Evolutionary conservation across 1,139 yeast species (phyloP), one percentile per base, ranked within the genome.

Genomic region (Kazachstania sp.): DNA sequence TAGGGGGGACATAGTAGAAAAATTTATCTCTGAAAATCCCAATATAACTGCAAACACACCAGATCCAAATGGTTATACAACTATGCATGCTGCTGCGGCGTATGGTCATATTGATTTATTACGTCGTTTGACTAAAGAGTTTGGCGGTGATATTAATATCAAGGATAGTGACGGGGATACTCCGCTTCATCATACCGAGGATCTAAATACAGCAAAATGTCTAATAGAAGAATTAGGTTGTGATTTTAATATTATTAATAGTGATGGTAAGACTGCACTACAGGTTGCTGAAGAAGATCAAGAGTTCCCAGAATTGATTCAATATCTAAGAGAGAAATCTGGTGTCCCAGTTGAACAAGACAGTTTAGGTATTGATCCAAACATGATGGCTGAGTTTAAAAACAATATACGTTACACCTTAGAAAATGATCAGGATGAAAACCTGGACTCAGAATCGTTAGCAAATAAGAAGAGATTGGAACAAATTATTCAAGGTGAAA

Each of bases 61-160:
- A 55, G 98, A 92, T 64, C 84, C 87, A 1, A 87, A 88, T 59
- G 98, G 98, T 0, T 92, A 92, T 66, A 90, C 97, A 0, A 95
- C 97, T 12, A 75, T 92, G 29, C 98, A 92, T 65, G 98, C 98
- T 0, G 97, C 97, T 3, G 95, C 95, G 3, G 84, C 97, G 1
- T 92, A 92, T 63, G 94, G 94, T 5, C 92, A 92, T 61, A 58
- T 70, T 8, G 88, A 83, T 9, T 70, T 94, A 42, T 70, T 94
- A 44, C 67, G 70, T 47, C 75, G 73, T 51, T 72, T 92, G 45
- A 69, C 86, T 20, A 65, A 59, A 12, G 64, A 72, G 26, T 61
- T 66, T 36, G 85, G 86, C 2, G 98, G 97, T 4, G 81, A 92
- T 61, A 77, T 87, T 29, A 87, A 92, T 63, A 70, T 90, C 36